These are phyloP conservation scores for Lodderomyces metapsilosis DNA, from an alignment of 1,139 yeast species.

Conservation along the genomic window DNA sequence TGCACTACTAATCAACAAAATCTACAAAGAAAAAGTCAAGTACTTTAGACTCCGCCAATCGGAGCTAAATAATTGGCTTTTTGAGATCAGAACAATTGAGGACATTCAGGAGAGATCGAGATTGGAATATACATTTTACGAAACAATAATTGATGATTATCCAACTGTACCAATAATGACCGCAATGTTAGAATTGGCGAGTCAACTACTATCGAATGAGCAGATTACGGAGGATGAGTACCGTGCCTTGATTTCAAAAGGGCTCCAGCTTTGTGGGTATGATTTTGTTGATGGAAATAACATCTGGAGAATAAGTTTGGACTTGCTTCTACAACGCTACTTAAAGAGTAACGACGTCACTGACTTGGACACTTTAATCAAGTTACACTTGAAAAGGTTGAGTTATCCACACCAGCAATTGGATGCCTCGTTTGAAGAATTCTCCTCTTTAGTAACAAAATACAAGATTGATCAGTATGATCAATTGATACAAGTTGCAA, in stretches of 20 bases:
- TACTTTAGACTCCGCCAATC: conserved; percentile 20
- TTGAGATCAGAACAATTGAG: conserved; percentile 20
- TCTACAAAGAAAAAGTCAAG: conserved; percentile 20
- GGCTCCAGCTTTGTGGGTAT: conserved; percentile 28
- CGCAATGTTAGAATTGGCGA: conserved; percentile 15
- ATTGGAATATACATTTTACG: conserved; percentile 20
- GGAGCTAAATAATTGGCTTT: conserved; percentile 29
- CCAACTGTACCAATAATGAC: conserved; percentile 22
- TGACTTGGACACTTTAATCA: conserved; percentile 20
- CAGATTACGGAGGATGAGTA: conserved; percentile 15
- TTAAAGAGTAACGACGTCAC: conserved; percentile 13
- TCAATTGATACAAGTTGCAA: conserved; percentile 36
- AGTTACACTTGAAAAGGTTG: conserved; percentile 35
- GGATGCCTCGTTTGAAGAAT: conserved; percentile 40
- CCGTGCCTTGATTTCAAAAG: conserved; percentile 18
- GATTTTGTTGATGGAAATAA: conserved; percentile 34
- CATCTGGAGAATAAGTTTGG: conserved; percentile 34
- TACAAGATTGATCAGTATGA: conserved; percentile 33
- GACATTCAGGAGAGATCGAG: conserved; percentile 14
- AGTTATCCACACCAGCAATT: conserved; percentile 42
- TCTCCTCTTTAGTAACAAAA: conserved; percentile 43
- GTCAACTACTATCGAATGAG: conserved; percentile 3
- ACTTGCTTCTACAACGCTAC: conserved; percentile 13
- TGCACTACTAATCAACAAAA: conserved; percentile 15
- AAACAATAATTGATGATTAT: conserved; percentile 16